A percentile compares a stretch with the other conserved stretches of the same genome.
phyloP scores from a whole-genome alignment of 2,329 filamentous ascomycete genomes.

The Xylariaceae sp. region DNA sequence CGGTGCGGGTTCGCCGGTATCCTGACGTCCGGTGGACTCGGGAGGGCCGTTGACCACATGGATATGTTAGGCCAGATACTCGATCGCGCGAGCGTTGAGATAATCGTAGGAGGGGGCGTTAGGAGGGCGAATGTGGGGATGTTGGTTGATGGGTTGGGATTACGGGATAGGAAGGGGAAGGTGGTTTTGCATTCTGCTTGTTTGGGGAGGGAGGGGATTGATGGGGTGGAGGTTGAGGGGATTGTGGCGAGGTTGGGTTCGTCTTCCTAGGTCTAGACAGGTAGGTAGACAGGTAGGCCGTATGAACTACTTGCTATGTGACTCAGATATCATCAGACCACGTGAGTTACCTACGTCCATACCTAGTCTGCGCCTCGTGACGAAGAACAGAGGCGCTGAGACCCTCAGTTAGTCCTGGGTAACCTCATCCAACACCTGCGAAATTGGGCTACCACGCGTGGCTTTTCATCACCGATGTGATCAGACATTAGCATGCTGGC shows the following conservation, averaged over 20 bases:
- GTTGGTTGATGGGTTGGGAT: constrained; percentile 25
- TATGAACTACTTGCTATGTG: too few species aligned
- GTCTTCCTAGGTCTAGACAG: too few species aligned
- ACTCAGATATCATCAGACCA: background rate
- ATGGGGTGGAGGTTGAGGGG: constrained; percentile 28
- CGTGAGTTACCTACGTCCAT: background rate
- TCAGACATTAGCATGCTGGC: too few species aligned
- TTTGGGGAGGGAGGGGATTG: constrained; percentile 31
- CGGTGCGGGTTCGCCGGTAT: constrained; percentile 46
- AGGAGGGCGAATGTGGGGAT: constrained; percentile 37
- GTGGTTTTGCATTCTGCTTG: constrained; percentile 28
- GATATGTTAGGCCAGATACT: constrained; percentile 35
- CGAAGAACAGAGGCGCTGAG: background rate
- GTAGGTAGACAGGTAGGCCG: too few species aligned
- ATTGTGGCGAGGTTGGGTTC: constrained; percentile 21
- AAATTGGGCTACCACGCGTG: too few species aligned
- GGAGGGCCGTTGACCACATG: constrained; percentile 38
- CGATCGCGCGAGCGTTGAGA: constrained; percentile 34
- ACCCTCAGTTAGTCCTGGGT: background rate
- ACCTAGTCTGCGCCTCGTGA: background rate
- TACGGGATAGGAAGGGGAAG: constrained; percentile 22
- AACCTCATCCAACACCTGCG: too few species aligned
- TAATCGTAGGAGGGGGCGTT: constrained; percentile 50
- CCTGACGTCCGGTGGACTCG: constrained; percentile 49
- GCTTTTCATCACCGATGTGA: too few species aligned